A percentile compares a stretch with the other conserved stretches of the same genome.
phyloP scores from a whole-genome alignment of 148 eudicot genomes.

The Gaultheria prostrata region DNA sequence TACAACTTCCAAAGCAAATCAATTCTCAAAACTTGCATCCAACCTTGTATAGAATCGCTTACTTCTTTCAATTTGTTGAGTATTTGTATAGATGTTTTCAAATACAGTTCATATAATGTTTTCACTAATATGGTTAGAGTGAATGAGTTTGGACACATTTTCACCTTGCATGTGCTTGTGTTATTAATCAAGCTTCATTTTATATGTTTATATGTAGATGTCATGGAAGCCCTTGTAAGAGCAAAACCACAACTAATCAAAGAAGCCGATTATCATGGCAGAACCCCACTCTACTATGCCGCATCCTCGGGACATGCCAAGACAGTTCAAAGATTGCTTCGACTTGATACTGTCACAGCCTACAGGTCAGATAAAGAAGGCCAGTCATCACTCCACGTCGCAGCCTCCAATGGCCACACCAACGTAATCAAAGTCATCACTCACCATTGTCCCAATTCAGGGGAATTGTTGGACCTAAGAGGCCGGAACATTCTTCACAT shows the following conservation, averaged over 20 bases:
- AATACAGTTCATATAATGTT: too few species aligned
- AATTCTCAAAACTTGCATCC: too few species aligned
- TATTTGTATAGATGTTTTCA: too few species aligned
- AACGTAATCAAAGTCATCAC: not conserved
- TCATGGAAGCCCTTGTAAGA: not conserved
- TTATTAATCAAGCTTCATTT: not conserved
- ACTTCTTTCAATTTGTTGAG: too few species aligned
- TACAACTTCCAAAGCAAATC: too few species aligned
- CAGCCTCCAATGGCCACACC: not conserved
- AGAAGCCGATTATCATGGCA: not conserved
- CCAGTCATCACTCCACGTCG: not conserved
- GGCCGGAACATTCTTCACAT: not conserved
- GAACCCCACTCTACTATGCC: slow-evolving; percentile 3
- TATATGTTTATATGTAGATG: not conserved
- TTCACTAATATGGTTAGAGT: too few species aligned
- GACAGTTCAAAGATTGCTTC: slow-evolving; percentile 1
- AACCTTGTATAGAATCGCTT: too few species aligned
- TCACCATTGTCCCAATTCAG: not conserved
- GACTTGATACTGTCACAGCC: not conserved
- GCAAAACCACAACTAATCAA: slow-evolving; percentile 10
- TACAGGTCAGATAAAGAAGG: not conserved
- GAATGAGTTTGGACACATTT: too few species aligned
- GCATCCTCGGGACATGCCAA: not conserved
- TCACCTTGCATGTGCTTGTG: not conserved
- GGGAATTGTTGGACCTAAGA: not conserved